phyloP scores from a whole-genome alignment of 352 stramenopile genomes.

The Pythium pyrilobum region DNA sequence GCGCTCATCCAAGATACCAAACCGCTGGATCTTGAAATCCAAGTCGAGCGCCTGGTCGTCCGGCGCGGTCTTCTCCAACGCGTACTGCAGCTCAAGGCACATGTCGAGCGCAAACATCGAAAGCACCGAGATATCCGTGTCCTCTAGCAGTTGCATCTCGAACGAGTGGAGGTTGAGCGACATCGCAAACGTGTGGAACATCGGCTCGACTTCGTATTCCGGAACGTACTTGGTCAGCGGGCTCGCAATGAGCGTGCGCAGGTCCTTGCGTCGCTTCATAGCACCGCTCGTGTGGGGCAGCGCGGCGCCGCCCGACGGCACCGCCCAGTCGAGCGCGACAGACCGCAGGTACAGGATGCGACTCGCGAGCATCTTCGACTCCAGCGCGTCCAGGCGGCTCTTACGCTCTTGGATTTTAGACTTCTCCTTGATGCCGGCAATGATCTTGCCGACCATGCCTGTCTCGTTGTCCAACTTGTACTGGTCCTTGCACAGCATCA shows the following conservation, averaged over 20 bases:
- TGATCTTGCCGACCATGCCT: slow-evolving; percentile 30
- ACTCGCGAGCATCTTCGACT: slow-evolving; percentile 50
- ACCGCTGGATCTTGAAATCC: slow-evolving; percentile 49
- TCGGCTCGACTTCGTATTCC: slow-evolving; percentile 31
- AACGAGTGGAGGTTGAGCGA: slow-evolving; percentile 45
- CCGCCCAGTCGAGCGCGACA: slow-evolving; percentile 49
- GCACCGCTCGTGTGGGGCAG: slow-evolving; percentile 42
- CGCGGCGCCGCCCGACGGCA: slow-evolving; percentile 50
- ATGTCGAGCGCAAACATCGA: slow-evolving; percentile 54
- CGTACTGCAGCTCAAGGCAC: slow-evolving; percentile 36
- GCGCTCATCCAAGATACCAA: slow-evolving; percentile 68
- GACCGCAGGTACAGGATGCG: slow-evolving; percentile 59
- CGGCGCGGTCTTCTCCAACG: slow-evolving; percentile 36
- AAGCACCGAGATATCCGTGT: slow-evolving; percentile 42
- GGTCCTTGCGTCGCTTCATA: slow-evolving; percentile 37
- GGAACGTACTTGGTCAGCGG: slow-evolving; percentile 59
- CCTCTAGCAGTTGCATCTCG: slow-evolving; percentile 43
- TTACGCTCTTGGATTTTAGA: slow-evolving; percentile 33
- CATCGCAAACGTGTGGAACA: slow-evolving; percentile 58
- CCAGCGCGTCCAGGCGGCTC: slow-evolving; percentile 40
- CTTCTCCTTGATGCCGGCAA: slow-evolving; percentile 38
- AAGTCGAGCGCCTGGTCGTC: slow-evolving; percentile 33
- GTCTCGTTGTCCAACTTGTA: slow-evolving; percentile 53
- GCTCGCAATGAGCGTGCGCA: slow-evolving; percentile 63
- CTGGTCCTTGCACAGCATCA: slow-evolving; percentile 47